A percentile compares a stretch with the other conserved stretches of the same genome.
These are phyloP conservation scores for Botryosphaeria agaves DNA, from an alignment of 2,329 filamentous ascomycete genomes.

Conservation along the genomic window DNA sequence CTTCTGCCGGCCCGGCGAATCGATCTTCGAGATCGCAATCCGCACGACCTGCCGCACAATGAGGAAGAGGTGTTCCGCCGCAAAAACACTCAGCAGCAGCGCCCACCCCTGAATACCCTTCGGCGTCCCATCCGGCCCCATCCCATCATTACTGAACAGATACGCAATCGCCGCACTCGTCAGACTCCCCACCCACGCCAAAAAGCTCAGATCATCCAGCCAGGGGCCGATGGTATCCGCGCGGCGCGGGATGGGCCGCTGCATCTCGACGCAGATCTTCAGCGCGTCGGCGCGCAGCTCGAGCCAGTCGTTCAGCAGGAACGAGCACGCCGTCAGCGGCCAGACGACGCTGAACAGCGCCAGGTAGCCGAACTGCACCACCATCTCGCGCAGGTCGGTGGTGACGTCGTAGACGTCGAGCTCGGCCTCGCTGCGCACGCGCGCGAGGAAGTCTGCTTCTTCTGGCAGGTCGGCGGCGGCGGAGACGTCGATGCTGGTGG, in stretches of 20 bases:
- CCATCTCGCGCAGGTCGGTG: conserved; percentile 83
- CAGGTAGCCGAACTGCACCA: conserved; percentile 69
- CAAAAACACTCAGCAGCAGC: conserved; percentile 62
- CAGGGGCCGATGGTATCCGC: conserved; percentile 91
- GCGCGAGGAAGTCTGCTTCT: conserved; percentile 62
- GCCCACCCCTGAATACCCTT: conserved; percentile 63
- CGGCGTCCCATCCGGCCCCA: conserved; percentile 48
- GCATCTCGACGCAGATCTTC: conserved; percentile 82
- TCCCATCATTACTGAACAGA: conserved; percentile 57
- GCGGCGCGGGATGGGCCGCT: conserved; percentile 76
- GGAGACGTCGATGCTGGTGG: conserved; percentile 15
- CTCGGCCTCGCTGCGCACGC: conserved; percentile 69
- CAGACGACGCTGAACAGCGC: conserved; percentile 85
- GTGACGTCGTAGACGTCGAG: conserved; percentile 80
- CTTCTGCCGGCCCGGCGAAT: conserved; percentile 72
- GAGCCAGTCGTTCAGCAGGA: conserved; percentile 90
- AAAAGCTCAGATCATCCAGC: conserved; percentile 67
- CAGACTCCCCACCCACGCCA: conserved; percentile 86
- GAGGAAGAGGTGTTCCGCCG: conserved; percentile 85
- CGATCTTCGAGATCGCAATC: conserved; percentile 58
- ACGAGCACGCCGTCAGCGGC: conserved; percentile 80
- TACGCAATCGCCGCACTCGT: conserved; percentile 79
- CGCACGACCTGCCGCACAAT: conserved; percentile 55
- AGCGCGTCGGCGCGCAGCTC: conserved; percentile 85
- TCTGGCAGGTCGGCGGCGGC: conserved; percentile 49